Evolutionary conservation across 768 basidiomycete genomes (phyloP).

Genomic region (Hericium coralloides): DNA sequence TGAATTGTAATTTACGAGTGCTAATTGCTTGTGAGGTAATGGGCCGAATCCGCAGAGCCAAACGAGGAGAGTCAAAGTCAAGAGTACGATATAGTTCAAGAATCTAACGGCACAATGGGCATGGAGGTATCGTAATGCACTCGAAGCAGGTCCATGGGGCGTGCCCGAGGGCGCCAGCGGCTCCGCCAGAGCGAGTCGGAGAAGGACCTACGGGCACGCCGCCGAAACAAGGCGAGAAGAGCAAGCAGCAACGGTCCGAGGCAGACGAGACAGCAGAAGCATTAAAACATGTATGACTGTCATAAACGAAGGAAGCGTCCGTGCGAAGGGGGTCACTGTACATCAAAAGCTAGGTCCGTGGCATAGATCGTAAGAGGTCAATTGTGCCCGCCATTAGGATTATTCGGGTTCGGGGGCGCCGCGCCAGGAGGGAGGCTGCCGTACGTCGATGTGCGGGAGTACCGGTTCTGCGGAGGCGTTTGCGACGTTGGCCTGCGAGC

Average conservation of each 20-base stretch:
- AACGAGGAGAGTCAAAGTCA: background rate
- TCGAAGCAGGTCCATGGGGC: no score
- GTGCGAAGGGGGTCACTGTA: background rate
- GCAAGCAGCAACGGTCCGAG: background rate
- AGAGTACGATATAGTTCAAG: background rate
- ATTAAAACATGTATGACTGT: constrained; percentile 2
- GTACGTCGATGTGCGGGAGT: constrained; percentile 46
- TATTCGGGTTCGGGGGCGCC: constrained; percentile 33
- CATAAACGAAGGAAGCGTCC: constrained; percentile 11
- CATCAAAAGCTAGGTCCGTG: background rate
- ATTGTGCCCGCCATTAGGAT: background rate
- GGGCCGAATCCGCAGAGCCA: no score
- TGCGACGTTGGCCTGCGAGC: constrained; percentile 55
- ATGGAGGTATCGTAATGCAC: background rate
- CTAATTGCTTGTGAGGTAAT: background rate
- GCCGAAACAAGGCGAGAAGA: background rate
- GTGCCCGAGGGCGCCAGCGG: background rate
- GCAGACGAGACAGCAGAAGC: constrained; percentile 1
- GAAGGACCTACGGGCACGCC: background rate
- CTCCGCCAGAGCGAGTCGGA: background rate
- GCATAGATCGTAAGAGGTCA: background rate
- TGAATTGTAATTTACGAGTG: background rate
- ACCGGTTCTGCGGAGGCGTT: constrained; percentile 49
- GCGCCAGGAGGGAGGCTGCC: constrained; percentile 63
- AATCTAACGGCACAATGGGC: background rate